Conservation (phyloP, 305 asterid genomes). For the Fraxinus paxiana region DNA sequence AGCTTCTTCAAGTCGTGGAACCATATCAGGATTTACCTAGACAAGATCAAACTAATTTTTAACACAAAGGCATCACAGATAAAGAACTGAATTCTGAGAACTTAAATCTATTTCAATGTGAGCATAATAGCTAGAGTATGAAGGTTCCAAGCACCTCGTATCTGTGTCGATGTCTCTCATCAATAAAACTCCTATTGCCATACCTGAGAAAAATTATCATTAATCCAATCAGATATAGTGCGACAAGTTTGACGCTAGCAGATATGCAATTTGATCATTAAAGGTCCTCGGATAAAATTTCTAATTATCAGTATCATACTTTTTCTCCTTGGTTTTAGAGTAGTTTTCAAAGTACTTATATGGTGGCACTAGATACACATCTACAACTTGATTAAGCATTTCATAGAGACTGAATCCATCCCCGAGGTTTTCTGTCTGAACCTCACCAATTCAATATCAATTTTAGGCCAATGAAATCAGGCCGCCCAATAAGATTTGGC, state of each 20-base stretch:
- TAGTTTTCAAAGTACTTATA: not conserved
- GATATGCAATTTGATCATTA: not conserved
- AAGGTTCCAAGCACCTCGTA: conserved; percentile 61
- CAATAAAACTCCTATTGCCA: conserved; percentile 52
- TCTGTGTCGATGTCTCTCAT: conserved; percentile 97
- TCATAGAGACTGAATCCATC: not conserved
- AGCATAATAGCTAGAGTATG: conserved; percentile 11
- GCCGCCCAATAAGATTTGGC: not conserved
- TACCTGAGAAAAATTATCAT: conserved; percentile 41
- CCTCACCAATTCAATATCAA: not conserved
- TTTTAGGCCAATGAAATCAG: not conserved
- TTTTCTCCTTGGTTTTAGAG: not conserved
- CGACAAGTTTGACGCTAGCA: not conserved
- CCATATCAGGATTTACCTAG: conserved; percentile 89
- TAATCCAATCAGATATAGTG: conserved; percentile 12
- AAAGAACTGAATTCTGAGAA: not conserved
- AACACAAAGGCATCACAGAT: not conserved
- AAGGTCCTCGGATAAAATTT: not conserved
- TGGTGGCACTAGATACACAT: not conserved
- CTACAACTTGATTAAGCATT: not conserved
- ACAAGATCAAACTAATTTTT: conserved; percentile 23
- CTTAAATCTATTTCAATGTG: conserved; percentile 8
- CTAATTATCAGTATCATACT: not conserved
- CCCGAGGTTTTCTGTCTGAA: not conserved
- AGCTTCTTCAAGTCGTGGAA: conserved; percentile 64